Percentiles rank a stretch among this genome's conserved stretches.
phyloP scores from a whole-genome alignment of 2,329 filamentous ascomycete species.

The Colletotrichum chrysophilum region DNA sequence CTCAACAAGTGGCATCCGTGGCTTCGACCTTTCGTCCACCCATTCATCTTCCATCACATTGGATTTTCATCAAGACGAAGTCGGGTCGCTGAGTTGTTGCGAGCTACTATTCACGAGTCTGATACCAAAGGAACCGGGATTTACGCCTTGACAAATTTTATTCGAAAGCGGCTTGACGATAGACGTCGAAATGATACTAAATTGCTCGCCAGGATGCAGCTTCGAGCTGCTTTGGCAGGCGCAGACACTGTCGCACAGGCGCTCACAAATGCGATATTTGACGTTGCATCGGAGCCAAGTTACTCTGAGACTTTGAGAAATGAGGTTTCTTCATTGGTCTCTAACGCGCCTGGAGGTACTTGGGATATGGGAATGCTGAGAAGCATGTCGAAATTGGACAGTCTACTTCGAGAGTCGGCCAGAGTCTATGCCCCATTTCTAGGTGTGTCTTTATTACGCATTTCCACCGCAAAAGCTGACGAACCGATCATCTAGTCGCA shows the following conservation, averaged over 20 bases:
- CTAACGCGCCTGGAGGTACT: not conserved
- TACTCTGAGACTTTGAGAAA: not conserved
- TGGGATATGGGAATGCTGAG: constrained; percentile 1
- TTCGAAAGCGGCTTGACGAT: not conserved
- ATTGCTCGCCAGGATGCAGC: not conserved
- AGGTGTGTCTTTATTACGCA: not conserved
- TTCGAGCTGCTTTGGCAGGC: not conserved
- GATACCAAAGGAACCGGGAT: not conserved
- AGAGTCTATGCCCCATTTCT: not conserved
- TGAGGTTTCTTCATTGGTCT: not conserved
- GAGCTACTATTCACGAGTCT: not conserved
- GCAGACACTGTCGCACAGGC: constrained; percentile 3
- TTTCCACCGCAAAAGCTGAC: not conserved
- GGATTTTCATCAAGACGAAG: not conserved
- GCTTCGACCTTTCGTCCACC: constrained; percentile 1
- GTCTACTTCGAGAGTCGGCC: not conserved
- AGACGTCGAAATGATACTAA: not conserved
- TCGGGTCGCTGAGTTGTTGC: not conserved
- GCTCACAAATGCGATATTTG: not conserved
- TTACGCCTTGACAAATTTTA: not conserved
- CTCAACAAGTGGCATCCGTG: constrained; percentile 1
- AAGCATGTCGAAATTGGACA: not conserved
- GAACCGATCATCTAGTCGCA: not conserved
- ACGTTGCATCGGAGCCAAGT: not conserved
- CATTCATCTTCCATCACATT: not conserved